Conservation (phyloP, 73 alveolate species). For the Paramecium sonneborni region DNA sequence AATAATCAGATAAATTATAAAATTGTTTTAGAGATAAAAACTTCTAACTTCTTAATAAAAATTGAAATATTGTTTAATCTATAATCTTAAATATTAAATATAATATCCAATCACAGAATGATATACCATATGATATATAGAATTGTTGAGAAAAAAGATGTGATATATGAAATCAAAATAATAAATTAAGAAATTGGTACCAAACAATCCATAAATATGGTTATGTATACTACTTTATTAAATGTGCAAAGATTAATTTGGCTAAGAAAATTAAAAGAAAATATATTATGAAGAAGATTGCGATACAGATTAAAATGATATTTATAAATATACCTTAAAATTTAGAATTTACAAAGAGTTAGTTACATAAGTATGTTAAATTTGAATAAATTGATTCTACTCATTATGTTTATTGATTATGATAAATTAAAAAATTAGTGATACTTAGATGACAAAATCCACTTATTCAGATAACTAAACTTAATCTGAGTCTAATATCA, state of each 20-base stretch:
- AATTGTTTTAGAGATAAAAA: neutral
- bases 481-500: neutral
- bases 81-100: neutral
- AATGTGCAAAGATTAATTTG: constrained; percentile 76
- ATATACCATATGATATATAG: constrained; percentile 45
- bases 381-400: neutral
- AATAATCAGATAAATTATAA: neutral
- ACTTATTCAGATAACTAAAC: neutral
- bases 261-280: constrained; percentile 18
- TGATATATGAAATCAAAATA: constrained; percentile 76
- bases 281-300: constrained; percentile 48
- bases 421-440: neutral
- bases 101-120: neutral
- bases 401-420: neutral
- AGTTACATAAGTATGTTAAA: neutral
- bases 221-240: constrained; percentile 75
- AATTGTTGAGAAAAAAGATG: constrained; percentile 86
- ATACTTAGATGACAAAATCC: neutral
- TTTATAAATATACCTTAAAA: too few species aligned
- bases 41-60: neutral
- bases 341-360: neutral
- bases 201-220: constrained; percentile 70
- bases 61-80: neutral
- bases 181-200: constrained; percentile 78
- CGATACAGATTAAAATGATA: too few species aligned